Evolutionary conservation across 345 rosid species (phyloP).

Genomic region (Gossypium longicalyx): DNA sequence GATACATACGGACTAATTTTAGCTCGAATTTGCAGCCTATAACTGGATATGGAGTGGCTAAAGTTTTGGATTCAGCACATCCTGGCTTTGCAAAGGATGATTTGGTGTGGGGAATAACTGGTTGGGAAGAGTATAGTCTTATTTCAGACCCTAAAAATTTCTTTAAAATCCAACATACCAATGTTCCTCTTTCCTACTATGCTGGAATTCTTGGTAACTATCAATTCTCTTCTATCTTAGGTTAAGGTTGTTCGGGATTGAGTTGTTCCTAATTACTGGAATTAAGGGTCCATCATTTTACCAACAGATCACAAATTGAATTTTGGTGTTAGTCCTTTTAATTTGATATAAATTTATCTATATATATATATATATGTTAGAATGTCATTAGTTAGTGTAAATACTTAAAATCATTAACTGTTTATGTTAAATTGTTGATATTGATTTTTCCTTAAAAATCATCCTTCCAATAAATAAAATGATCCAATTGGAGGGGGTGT

Average conservation of each 20-base stretch:
- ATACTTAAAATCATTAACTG: too few relatives aligned
- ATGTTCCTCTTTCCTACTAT: slow-evolving; percentile 62
- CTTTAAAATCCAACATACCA: slow-evolving; percentile 43
- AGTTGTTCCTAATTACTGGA: too few relatives aligned
- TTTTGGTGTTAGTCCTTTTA: too few relatives aligned
- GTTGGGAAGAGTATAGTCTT: slow-evolving; percentile 65
- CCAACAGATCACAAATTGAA: too few relatives aligned
- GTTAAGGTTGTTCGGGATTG: background rate
- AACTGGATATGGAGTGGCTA: slow-evolving; percentile 50
- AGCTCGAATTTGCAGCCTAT: slow-evolving; percentile 36
- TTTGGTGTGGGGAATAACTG: slow-evolving; percentile 52
- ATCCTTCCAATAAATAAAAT: too few relatives aligned
- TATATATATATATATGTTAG: too few relatives aligned
- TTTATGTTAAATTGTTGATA: too few relatives aligned
- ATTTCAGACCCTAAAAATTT: slow-evolving; percentile 33
- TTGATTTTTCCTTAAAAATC: too few relatives aligned
- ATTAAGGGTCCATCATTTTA: too few relatives aligned
- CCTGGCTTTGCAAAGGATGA: slow-evolving; percentile 47
- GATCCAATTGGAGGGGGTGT: too few relatives aligned
- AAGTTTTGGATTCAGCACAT: slow-evolving; percentile 51
- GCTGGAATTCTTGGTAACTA: slow-evolving; percentile 54
- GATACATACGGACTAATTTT: background rate
- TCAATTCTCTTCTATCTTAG: background rate
- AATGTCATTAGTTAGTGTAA: too few relatives aligned
- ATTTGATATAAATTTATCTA: too few relatives aligned